These are phyloP conservation scores for Thalassiosira ordinaria DNA, from an alignment of 352 stramenopile genomes.

Conservation along the genomic window DNA sequence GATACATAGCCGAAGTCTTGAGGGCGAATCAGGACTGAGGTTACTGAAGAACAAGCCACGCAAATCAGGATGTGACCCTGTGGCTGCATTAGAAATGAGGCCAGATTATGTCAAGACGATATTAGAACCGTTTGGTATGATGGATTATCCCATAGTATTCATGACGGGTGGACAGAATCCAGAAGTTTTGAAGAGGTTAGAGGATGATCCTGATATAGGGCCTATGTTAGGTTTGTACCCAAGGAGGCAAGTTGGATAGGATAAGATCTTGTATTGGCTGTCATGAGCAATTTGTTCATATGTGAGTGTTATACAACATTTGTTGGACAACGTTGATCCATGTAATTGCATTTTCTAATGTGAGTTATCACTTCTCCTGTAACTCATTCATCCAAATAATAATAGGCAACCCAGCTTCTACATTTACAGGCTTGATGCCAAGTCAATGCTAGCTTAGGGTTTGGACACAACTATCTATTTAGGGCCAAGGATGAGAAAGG, in stretches of 20 bases:
- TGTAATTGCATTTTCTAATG: too few relatives aligned
- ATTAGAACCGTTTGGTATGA: constrained; percentile 24
- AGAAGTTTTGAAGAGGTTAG: constrained; percentile 28
- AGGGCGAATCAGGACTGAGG: constrained; percentile 4
- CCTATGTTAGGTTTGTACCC: constrained; percentile 22
- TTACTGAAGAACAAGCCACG: constrained; percentile 2
- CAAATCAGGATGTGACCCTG: constrained; percentile 23
- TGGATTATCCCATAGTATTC: constrained; percentile 44
- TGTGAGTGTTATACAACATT: too few relatives aligned
- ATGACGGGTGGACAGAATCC: constrained; percentile 48
- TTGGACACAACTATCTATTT: constrained; percentile 50
- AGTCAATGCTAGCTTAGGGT: constrained; percentile 38
- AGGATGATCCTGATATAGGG: constrained; percentile 39
- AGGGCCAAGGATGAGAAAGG: constrained; percentile 27
- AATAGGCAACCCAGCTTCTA: constrained; percentile 52
- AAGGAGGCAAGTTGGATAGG: constrained; percentile 37
- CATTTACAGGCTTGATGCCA: constrained; percentile 47
- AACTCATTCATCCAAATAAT: too few relatives aligned
- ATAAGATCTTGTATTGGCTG: constrained; percentile 37
- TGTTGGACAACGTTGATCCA: too few relatives aligned
- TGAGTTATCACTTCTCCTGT: too few relatives aligned
- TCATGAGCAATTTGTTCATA: constrained; percentile 57
- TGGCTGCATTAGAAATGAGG: constrained; percentile 35
- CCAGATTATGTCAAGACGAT: constrained; percentile 52
- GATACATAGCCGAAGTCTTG: constrained; percentile 40